These are phyloP conservation scores for Orbilia ellipsospora DNA, from an alignment of 2,329 filamentous ascomycete genomes.

Conservation along the genomic window DNA sequence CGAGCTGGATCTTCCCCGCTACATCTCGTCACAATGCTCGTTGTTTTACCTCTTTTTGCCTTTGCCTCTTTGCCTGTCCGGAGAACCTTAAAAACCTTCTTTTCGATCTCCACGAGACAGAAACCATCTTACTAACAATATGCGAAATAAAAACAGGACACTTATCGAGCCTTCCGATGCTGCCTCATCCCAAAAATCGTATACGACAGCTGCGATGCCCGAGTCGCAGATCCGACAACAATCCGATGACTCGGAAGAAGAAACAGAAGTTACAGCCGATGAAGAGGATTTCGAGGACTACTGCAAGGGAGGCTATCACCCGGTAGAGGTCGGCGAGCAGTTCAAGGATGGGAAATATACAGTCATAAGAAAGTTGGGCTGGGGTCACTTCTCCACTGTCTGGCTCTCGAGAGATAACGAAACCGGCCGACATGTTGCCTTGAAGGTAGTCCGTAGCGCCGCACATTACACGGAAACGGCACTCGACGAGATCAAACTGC, in stretches of 20 bases:
- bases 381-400: slow-evolving; percentile 62
- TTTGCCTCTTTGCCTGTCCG: slow-evolving; percentile 30
- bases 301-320: slow-evolving; percentile 98
- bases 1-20: no score
- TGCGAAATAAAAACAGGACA: slow-evolving; percentile 51
- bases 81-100: slow-evolving; percentile 30
- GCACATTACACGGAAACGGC: slow-evolving; percentile 99
- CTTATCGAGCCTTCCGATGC: slow-evolving; percentile 62
- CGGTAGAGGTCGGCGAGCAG: slow-evolving; percentile 90
- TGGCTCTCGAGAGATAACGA: slow-evolving; percentile 81
- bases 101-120: neutral
- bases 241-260: slow-evolving; percentile 81
- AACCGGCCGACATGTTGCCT: slow-evolving; percentile 90
- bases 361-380: slow-evolving; percentile 95
- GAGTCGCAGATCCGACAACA: slow-evolving; percentile 71
- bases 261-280: slow-evolving; percentile 90
- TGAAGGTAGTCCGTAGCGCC: slow-evolving; percentile 97
- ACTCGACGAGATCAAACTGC: slow-evolving; percentile 97
- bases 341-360: slow-evolving; percentile 98
- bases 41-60: slow-evolving; percentile 15
- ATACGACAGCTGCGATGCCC: slow-evolving; percentile 63
- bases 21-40: neutral
- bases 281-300: slow-evolving; percentile 99
- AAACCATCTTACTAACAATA: slow-evolving; percentile 37
- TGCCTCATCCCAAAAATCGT: slow-evolving; percentile 66